Evolutionary conservation across 1,139 yeast genomes (phyloP).

Genomic region (Ashbya aceris): DNA sequence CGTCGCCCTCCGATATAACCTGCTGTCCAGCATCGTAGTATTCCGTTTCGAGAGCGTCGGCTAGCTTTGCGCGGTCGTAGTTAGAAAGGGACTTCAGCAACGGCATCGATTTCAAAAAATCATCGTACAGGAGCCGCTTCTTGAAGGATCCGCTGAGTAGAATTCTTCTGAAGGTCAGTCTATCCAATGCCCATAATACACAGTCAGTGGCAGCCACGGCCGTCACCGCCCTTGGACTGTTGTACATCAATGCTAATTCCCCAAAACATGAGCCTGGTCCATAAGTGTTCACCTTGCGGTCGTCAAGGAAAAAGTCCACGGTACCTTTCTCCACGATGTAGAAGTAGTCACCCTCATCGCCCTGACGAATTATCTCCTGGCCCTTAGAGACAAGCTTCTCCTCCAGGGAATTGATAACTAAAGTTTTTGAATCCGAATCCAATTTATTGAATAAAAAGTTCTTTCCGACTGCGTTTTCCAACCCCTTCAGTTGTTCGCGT

Average conservation of each 20-base stretch:
- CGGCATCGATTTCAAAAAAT: constrained; percentile 78
- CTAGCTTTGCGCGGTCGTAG: constrained; percentile 82
- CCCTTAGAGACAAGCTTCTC: constrained; percentile 56
- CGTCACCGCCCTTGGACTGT: constrained; percentile 96
- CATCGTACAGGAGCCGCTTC: constrained; percentile 85
- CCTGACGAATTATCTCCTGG: constrained; percentile 73
- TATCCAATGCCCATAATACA: constrained; percentile 85
- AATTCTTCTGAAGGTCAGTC: constrained; percentile 86
- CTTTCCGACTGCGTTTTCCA: constrained; percentile 61
- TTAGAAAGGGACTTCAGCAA: constrained; percentile 61
- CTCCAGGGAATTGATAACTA: constrained; percentile 73
- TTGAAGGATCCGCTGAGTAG: constrained; percentile 82
- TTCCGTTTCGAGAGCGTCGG: constrained; percentile 86
- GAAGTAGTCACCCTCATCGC: constrained; percentile 94
- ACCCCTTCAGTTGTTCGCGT: constrained; percentile 54
- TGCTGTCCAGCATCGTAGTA: constrained; percentile 61
- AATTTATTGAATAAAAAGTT: constrained; percentile 80
- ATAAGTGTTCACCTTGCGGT: constrained; percentile 59
- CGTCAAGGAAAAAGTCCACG: constrained; percentile 74
- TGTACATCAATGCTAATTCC: constrained; percentile 94
- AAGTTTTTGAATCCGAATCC: constrained; percentile 58
- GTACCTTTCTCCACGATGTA: constrained; percentile 80
- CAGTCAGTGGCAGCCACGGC: constrained; percentile 66
- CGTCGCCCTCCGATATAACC: constrained; percentile 81
- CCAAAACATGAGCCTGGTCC: constrained; percentile 90